Evolutionary conservation across 1,284 basidiomycete genomes (phyloP).

Genomic region (Tremellales sp.): DNA sequence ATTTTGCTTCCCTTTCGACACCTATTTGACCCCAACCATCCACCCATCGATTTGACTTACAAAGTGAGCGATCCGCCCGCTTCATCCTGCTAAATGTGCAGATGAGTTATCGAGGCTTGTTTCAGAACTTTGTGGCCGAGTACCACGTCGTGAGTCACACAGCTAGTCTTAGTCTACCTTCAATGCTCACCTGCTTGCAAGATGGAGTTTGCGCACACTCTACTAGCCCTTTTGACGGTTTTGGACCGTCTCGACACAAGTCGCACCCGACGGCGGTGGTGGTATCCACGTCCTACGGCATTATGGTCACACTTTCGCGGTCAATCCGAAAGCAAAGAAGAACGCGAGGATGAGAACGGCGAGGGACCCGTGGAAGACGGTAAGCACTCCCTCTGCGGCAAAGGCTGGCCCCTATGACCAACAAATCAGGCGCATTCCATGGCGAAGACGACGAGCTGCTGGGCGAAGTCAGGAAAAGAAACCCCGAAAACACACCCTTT

Average conservation of each 20-base stretch:
- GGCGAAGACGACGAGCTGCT: slow-evolving; percentile 28
- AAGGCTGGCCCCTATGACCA: neutral
- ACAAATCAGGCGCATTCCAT: slow-evolving; percentile 18
- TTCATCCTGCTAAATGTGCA: slow-evolving; percentile 2
- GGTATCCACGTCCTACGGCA: slow-evolving; percentile 60
- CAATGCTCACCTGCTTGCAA: slow-evolving; percentile 4
- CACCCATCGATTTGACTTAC: slow-evolving; percentile 14
- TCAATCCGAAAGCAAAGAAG: slow-evolving; percentile 19
- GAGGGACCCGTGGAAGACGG: slow-evolving; percentile 1
- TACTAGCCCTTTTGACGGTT: slow-evolving; percentile 54
- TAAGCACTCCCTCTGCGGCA: neutral
- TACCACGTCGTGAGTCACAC: slow-evolving; percentile 53
- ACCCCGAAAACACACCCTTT: slow-evolving; percentile 48
- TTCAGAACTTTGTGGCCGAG: slow-evolving; percentile 69
- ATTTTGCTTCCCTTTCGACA: slow-evolving; percentile 68
- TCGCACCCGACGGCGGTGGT: slow-evolving; percentile 56
- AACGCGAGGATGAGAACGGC: slow-evolving; percentile 31
- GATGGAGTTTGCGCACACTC: slow-evolving; percentile 54
- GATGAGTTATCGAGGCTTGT: slow-evolving; percentile 49
- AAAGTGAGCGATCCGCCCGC: slow-evolving; percentile 7
- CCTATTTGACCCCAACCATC: slow-evolving; percentile 55
- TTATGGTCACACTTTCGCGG: slow-evolving; percentile 24
- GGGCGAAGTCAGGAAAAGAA: slow-evolving; percentile 35
- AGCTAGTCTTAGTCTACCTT: too few species aligned
- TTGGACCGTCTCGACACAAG: slow-evolving; percentile 59